Percentiles rank a stretch among this genome's conserved stretches.
phyloP scores from a whole-genome alignment of 2,329 filamentous ascomycete genomes.

The Cadophora sp. region DNA sequence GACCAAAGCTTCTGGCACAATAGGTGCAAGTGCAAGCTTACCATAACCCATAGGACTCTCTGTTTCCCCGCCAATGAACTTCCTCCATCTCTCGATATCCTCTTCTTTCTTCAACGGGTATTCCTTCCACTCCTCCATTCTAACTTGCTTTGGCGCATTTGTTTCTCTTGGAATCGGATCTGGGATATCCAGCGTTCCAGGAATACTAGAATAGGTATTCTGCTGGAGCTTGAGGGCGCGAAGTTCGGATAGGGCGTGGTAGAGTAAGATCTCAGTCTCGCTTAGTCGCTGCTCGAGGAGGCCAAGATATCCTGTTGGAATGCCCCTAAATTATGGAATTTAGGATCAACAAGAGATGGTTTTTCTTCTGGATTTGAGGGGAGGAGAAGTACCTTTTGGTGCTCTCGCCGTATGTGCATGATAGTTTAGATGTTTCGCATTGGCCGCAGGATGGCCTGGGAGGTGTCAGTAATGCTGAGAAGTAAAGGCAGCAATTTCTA shows the following conservation, averaged over 20 bases:
- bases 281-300: constrained; percentile 48
- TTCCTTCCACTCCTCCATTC: constrained; percentile 22
- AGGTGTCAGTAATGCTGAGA: neutral
- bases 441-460: constrained; percentile 17
- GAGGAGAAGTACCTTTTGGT: constrained; percentile 3
- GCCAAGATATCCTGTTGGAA: constrained; percentile 49
- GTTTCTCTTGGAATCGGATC: neutral
- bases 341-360: neutral
- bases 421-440: neutral
- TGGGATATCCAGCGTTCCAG: neutral
- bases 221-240: constrained; percentile 4
- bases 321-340: constrained; percentile 39
- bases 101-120: constrained; percentile 7
- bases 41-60: neutral
- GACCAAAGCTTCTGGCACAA: neutral
- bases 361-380: neutral
- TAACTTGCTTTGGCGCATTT: constrained; percentile 1
- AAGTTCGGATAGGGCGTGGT: constrained; percentile 31
- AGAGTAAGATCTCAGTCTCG: constrained; percentile 42
- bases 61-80: neutral
- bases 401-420: constrained; percentile 16
- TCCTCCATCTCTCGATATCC: constrained; percentile 19
- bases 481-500: too few species aligned
- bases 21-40: too few species aligned
- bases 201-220: too few species aligned